Percentiles rank a stretch among this genome's conserved stretches.
Conservation (phyloP, 768 basidiomycete genomes). For the Rossbeevera mucosa region DNA sequence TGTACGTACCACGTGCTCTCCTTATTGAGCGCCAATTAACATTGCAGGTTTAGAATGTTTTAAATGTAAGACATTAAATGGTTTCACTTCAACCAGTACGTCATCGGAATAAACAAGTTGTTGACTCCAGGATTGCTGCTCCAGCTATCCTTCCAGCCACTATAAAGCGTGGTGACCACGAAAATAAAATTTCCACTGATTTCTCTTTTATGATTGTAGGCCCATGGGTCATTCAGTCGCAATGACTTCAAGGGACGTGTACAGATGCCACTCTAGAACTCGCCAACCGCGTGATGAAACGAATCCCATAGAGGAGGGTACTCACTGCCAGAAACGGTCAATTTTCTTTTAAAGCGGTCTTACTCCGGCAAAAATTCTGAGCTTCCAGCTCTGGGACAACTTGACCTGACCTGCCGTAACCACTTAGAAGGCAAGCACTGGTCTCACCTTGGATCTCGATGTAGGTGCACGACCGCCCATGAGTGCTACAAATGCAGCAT, state of each 20-base stretch:
- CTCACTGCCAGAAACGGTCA: no score
- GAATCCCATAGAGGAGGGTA: neutral
- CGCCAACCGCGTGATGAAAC: neutral
- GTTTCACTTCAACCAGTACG: neutral
- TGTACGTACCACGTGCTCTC: neutral
- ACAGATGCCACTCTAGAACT: neutral
- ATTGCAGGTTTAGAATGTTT: neutral
- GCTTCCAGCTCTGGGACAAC: conserved; percentile 1
- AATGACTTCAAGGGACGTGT: neutral
- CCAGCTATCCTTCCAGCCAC: neutral
- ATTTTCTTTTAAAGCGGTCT: neutral
- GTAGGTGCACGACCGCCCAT: neutral
- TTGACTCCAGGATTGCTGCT: neutral
- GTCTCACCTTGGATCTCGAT: conserved; percentile 17
- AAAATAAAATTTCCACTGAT: no score
- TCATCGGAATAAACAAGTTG: neutral
- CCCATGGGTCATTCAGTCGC: neutral
- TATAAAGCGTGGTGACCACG: neutral
- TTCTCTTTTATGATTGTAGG: neutral
- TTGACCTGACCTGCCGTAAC: conserved; percentile 6
- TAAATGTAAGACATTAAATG: conserved; percentile 3
- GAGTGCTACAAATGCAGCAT: conserved; percentile 16
- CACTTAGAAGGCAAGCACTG: neutral
- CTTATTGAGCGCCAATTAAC: neutral
- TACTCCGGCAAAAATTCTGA: neutral